Base-by-base conservation (phyloP, 2,329 filamentous ascomycete species). In the Teratosphaeria nubilosa region DNA sequence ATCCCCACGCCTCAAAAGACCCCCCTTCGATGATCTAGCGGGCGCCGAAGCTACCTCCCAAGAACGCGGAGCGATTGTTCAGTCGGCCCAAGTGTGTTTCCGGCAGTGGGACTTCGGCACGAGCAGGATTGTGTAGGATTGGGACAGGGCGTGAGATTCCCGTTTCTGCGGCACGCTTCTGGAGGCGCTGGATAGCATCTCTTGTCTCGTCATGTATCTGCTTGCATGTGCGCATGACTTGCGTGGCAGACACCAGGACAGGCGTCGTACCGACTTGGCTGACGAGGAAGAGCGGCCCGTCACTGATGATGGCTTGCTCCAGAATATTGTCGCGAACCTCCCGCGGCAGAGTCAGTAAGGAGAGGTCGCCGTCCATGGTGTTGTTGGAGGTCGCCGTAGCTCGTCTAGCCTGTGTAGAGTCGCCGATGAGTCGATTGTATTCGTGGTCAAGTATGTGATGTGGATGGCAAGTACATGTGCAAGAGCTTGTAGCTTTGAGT, bases 301-400 rank as follows among this genome's bases (percentile, higher is more conserved):
- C 41, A 22, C 41, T 48, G 16, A 48, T 10, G 41, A 48, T 48
- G 20, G 11, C 20, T 22, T 10, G 41, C 41, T 48, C 41, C n/a
- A 48, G n/a, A 51, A 67, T 64, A 32, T 62, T 51, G 20, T 66
- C 62, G 32, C 66, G 63, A 2, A 68, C 58, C 51, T 68, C 66
- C 9, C 62, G 56, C 6, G 66, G 66, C 0, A 67, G 58, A 5
- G 34, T 41, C 14, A 67, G 57, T 7, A 64, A 52, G 10, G 53
- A 56, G 16, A 48, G 25, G 14, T 14, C 48, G 48, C 20, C 41
- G 5, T 48, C 9, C 41, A 48, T 24, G n/a, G 41, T 5, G 41
- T 20, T 22, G 41, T 6, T 41, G 13, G 16, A 37, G 13, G 13
- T 37, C 25, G 25, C 34, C 10, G 34, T 37, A 37, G 34, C 34